Conservation (phyloP, 176 grass and related monocot species). For the Cenchrus purpureus region DNA sequence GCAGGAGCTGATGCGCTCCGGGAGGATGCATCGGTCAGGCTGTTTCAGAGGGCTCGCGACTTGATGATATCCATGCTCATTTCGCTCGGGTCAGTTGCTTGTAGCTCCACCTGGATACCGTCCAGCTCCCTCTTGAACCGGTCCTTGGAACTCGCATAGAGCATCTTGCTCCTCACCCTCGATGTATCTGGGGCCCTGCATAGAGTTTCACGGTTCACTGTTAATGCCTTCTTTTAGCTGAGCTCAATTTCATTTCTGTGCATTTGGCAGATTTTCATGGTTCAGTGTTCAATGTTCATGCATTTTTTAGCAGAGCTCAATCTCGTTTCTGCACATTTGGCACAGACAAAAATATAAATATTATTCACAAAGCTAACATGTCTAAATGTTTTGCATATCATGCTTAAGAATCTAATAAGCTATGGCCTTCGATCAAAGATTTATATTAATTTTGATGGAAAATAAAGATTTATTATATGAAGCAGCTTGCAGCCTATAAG, state of each 20-base stretch:
- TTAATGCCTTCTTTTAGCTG: neutral
- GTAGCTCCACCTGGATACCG: conserved; percentile 92
- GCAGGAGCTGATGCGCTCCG: conserved; percentile 38
- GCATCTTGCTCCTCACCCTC: conserved; percentile 93
- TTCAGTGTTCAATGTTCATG: conserved; percentile 21
- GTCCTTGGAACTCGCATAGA: conserved; percentile 96
- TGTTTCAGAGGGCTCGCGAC: conserved; percentile 71
- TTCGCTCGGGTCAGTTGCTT: conserved; percentile 93
- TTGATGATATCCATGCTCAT: conserved; percentile 99
- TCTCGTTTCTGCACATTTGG: neutral
- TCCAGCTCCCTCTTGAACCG: conserved; percentile 97
- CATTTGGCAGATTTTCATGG: neutral
- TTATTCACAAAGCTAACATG: neutral
- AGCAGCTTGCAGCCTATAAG: neutral
- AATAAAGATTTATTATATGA: conserved; percentile 16
- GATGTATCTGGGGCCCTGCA: conserved; percentile 80
- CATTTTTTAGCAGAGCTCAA: neutral
- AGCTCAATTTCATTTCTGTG: neutral
- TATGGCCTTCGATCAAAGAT: neutral
- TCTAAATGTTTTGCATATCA: neutral
- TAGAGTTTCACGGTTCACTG: conserved; percentile 26
- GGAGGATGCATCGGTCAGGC: neutral
- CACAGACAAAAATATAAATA: neutral
- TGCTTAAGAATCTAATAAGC: neutral
- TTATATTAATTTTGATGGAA: neutral